A percentile compares a stretch with the other conserved stretches of the same genome.
These are phyloP conservation scores for Oxytropis ochrocephala DNA, from an alignment of 306 rosid genomes.

Conservation along the genomic window DNA sequence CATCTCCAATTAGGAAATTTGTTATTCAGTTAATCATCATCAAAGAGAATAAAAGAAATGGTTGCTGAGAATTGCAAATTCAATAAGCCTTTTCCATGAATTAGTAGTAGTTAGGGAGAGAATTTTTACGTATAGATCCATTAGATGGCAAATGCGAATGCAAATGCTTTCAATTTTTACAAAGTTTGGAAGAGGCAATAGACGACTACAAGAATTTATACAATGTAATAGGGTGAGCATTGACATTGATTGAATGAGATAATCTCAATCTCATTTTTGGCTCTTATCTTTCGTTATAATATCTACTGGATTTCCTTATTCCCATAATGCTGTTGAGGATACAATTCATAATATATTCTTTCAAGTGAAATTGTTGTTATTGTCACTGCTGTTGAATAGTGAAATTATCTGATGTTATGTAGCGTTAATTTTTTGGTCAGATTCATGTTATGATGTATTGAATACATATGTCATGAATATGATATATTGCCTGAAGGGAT, in stretches of 20 bases:
- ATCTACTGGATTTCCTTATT: background rate
- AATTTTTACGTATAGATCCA: conserved; percentile 16
- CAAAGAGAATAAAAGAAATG: conserved; percentile 26
- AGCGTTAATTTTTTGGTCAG: background rate
- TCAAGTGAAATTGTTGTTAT: background rate
- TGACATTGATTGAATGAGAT: conserved; percentile 11
- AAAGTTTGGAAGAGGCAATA: conserved; percentile 1
- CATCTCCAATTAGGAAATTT: background rate
- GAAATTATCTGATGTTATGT: background rate
- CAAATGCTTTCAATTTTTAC: conserved; percentile 4
- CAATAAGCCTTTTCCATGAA: conserved; percentile 22
- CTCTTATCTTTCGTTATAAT: background rate
- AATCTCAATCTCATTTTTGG: conserved; percentile 12
- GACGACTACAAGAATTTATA: conserved; percentile 1
- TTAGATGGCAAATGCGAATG: conserved; percentile 16
- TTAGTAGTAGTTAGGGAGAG: conserved; percentile 18
- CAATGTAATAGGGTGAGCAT: background rate
- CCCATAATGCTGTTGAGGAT: background rate
- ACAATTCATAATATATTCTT: background rate
- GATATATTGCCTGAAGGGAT: too few species aligned
- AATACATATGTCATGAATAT: background rate
- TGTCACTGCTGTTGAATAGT: background rate
- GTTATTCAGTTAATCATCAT: conserved; percentile 22
- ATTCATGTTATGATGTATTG: background rate
- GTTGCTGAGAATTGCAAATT: conserved; percentile 29